Evolutionary conservation across 2,329 filamentous ascomycete genomes (phyloP), one percentile per base, ranked within the genome.

Genomic region (Alternaria brassicae): DNA sequence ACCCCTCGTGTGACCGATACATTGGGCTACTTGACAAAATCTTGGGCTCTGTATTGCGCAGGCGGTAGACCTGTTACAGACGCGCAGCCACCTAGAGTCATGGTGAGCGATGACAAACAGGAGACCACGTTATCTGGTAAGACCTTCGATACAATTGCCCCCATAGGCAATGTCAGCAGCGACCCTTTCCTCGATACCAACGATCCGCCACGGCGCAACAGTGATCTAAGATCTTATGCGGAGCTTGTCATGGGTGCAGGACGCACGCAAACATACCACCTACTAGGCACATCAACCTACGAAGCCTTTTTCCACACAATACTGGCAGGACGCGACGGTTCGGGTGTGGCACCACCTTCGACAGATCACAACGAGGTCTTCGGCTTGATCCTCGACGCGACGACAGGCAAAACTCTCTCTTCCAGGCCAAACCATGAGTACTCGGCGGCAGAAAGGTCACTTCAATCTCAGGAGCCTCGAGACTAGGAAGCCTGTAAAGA

Each of bases 231-330:
- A 4, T 65, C 60, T 1, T 65, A 62, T 36, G 37, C 64, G 0
- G 37, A 63, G 2, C 36, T 71, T 7, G 47, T 64, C 6, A 32
- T 58, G 19, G 30, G 48, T 1, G 21, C 37, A 10, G 36, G 13
- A 12, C 28, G 19, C 13, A 34, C 36, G 19, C 28, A 55, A 6
- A 47, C 30, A 15, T 67, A 68, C 37, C 56, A 58, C 4, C 12
- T 44, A n/a, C 27, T 41, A 1, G 59, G 50, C 7, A 44, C 23
- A 6, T 62, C 62, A 9, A 42, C 67, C 27, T 71, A 66, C 34
- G 64, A 71, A 10, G 70, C 69, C 6, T 72, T 72, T 53, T 53
- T 66, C 39, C 40, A 67, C 17, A 71, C 70, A 3, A 48, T 72
- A 9, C 30, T 68, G 1, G 67, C 67, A 2, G 68, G 69, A 9